These are phyloP conservation scores for Clarireedia hainanense DNA, from an alignment of 2,329 filamentous ascomycete genomes.

Conservation along the genomic window DNA sequence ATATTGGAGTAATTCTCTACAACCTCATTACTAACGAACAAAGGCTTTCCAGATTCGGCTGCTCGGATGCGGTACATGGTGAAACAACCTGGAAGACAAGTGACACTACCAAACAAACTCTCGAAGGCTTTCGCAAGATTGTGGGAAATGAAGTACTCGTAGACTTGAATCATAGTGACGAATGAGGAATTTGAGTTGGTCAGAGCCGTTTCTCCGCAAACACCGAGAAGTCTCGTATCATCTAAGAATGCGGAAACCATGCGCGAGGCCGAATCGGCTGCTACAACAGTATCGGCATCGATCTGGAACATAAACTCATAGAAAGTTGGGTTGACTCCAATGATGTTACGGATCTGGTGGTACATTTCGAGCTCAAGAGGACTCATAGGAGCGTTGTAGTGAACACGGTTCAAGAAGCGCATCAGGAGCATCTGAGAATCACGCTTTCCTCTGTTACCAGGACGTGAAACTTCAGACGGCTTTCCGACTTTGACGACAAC, in stretches of 20 bases:
- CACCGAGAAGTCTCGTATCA: conserved; percentile 86
- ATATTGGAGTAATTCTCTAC: conserved; percentile 84
- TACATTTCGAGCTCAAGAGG: conserved; percentile 97
- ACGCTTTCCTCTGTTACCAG: conserved; percentile 97
- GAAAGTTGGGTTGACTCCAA: conserved; percentile 95
- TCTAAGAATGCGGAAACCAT: conserved; percentile 87
- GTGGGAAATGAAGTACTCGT: conserved; percentile 99
- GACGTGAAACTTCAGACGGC: conserved; percentile 63
- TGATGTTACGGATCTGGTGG: conserved; percentile 97
- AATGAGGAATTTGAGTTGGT: conserved; percentile 90
- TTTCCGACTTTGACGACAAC: conserved; percentile 95
- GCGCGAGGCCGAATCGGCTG: conserved; percentile 79
- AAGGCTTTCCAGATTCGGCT: conserved; percentile 86
- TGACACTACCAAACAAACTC: conserved; percentile 93
- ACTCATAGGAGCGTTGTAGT: conserved; percentile 95
- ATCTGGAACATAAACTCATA: conserved; percentile 97
- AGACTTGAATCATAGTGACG: conserved; percentile 98
- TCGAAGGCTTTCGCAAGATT: conserved; percentile 96
- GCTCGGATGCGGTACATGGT: conserved; percentile 97
- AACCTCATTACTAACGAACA: conserved; percentile 91
- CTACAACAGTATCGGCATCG: conserved; percentile 93
- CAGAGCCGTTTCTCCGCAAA: conserved; percentile 90
- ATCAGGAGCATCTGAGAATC: conserved; percentile 98
- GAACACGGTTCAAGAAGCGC: conserved; percentile 97
- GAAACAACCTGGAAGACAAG: conserved; percentile 97